Evolutionary conservation across 169 alveolate species (phyloP), one percentile per base, ranked within the genome.

Genomic region (Cryptosporidium parvum): DNA sequence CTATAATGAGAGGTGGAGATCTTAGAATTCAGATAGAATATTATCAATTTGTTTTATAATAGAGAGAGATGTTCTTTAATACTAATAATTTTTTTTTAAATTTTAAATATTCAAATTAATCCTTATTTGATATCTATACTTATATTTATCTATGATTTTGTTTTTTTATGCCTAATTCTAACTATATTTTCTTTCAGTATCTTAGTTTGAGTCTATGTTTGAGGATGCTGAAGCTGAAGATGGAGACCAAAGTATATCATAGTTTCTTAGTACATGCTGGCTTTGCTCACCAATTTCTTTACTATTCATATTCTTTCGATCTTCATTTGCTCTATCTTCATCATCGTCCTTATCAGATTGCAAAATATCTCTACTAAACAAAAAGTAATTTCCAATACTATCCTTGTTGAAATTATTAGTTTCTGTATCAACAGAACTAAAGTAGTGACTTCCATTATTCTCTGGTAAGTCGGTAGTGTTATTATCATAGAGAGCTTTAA

Each of bases 181-280:
- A 23, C 29, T 70, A 6, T 18, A n/a, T 70, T 16, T 70, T 2
- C 26, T 44, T 16, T 48, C 45, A 69, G 85, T 7, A 35, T 26
- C 5, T 56, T 56, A 56, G 26, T n/a, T 56, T 16, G 67, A 56
- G 37, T 56, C 67, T 0, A 3, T 10, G 12, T 56, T 33, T 8
- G 89, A 80, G 5, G 86, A 73, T 16, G 61, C 42, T 23, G 87
- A 80, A 31, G 75, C 31, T 14, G 89, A 80, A 23, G 89, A 80
- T 18, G 89, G 89, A 10, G 89, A 80, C 89, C 89, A 80, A 8
- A 80, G 75, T 23, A 80, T 67, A 48, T 65, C 75, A 73, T 80
- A 80, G 70, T 59, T 73, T 37, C 51, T 26, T 10, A 65, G 72
- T 31, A 33, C 33, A 23, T 14, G 29, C 0, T 56, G 67, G 67